A percentile compares a stretch with the other conserved stretches of the same genome.
These are phyloP conservation scores for Terfezia claveryi DNA, from an alignment of 495 filamentous ascomycete genomes.

Conservation along the genomic window DNA sequence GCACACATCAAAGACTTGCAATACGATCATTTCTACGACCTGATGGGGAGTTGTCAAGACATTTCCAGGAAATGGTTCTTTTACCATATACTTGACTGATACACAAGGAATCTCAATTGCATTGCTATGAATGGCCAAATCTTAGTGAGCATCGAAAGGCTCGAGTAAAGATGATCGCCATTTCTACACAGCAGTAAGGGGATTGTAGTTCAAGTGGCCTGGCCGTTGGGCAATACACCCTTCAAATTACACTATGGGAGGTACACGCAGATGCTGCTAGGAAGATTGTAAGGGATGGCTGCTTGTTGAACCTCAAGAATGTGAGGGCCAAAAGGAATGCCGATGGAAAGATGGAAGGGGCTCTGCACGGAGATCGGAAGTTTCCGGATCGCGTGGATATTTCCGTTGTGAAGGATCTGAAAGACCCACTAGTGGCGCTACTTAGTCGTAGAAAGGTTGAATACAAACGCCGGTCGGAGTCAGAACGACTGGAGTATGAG, in stretches of 20 bases:
- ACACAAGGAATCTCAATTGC: slow-evolving; percentile 36
- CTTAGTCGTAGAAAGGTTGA: slow-evolving; percentile 41
- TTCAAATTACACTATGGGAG: slow-evolving; percentile 52
- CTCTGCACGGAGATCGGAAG: slow-evolving; percentile 38
- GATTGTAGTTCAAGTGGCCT: slow-evolving; percentile 30
- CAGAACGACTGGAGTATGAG: slow-evolving; percentile 19
- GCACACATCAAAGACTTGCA: slow-evolving; percentile 41
- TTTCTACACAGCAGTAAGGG: slow-evolving; percentile 4
- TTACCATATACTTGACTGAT: slow-evolving; percentile 69
- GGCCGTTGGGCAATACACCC: slow-evolving; percentile 52
- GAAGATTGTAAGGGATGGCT: slow-evolving; percentile 31
- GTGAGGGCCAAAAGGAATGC: slow-evolving; percentile 42
- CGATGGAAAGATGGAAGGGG: slow-evolving; percentile 42
- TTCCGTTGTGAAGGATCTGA: slow-evolving; percentile 22
- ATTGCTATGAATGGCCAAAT: slow-evolving; percentile 29
- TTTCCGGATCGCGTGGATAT: slow-evolving; percentile 34
- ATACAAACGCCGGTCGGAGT: slow-evolving; percentile 31
- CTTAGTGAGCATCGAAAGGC: slow-evolving; percentile 18
- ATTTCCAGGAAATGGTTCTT: slow-evolving; percentile 26
- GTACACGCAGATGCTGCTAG: slow-evolving; percentile 39
- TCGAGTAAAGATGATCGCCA: slow-evolving; percentile 15
- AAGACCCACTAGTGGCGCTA: slow-evolving; percentile 33
- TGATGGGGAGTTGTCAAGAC: slow-evolving; percentile 53
- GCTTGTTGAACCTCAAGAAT: slow-evolving; percentile 47
- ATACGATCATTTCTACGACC: slow-evolving; percentile 36